Percentiles rank a stretch among this genome's conserved stretches.
Evolutionary conservation across 208 protist species (phyloP).

Genomic region (Herpetomonas samuelpessoai): DNA sequence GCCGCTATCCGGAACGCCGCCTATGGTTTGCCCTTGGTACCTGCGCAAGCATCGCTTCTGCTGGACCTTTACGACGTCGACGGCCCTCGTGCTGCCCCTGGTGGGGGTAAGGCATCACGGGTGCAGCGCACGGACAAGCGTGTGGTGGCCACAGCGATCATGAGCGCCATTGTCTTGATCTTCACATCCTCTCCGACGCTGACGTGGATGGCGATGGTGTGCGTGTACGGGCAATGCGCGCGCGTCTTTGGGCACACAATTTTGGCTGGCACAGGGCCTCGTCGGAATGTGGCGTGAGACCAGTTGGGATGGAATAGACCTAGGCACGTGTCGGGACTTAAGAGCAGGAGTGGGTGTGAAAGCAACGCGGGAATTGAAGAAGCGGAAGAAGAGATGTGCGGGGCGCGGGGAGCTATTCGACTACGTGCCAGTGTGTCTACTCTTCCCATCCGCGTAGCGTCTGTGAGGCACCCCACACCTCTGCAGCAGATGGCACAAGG

Average conservation of each 20-base stretch:
- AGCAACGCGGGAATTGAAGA: background rate
- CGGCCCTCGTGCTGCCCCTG: slow-evolving; percentile 8
- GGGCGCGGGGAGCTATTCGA: too few species aligned
- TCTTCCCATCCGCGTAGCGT: too few species aligned
- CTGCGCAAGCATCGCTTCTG: slow-evolving; percentile 38
- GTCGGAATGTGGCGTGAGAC: too few species aligned
- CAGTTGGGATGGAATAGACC: too few species aligned
- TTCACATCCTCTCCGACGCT: slow-evolving; percentile 44
- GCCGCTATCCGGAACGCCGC: slow-evolving; percentile 7
- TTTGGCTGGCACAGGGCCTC: too few species aligned
- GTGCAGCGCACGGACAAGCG: slow-evolving; percentile 14
- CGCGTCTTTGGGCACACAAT: slow-evolving; percentile 38
- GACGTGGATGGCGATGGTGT: slow-evolving; percentile 70
- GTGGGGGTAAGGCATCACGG: too few species aligned
- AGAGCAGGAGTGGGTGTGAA: background rate
- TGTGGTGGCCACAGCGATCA: slow-evolving; percentile 34
- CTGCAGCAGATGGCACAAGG: too few species aligned
- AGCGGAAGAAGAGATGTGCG: too few species aligned
- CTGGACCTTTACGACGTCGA: slow-evolving; percentile 13
- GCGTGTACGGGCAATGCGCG: slow-evolving; percentile 44
- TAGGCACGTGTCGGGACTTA: too few species aligned
- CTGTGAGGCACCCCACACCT: too few species aligned
- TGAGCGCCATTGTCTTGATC: slow-evolving; percentile 43
- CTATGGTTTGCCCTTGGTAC: slow-evolving; percentile 23
- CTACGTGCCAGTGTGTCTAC: too few species aligned